Percentiles rank a stretch among this genome's conserved stretches.
Conservation (phyloP, 805 yeast genomes). For the Suhomyces tanzawaensis region DNA sequence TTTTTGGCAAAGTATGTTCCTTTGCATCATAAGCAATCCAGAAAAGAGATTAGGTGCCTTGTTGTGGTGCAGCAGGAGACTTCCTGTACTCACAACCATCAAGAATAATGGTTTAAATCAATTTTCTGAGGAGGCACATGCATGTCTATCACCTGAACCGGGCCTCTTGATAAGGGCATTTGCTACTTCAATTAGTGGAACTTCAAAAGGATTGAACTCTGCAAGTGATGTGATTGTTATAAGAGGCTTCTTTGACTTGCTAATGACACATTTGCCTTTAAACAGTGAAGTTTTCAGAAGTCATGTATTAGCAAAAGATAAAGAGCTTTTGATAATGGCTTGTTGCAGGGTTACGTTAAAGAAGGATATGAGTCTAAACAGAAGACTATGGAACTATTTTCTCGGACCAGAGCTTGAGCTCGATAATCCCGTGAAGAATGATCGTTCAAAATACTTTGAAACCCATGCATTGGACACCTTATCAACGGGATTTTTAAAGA, state of each 20-base stretch:
- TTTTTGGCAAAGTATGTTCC: conserved; percentile 84
- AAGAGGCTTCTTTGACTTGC: conserved; percentile 83
- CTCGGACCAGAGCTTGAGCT: conserved; percentile 65
- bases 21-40: conserved; percentile 71
- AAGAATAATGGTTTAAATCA: conserved; percentile 14
- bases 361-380: conserved; percentile 90
- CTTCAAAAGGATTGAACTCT: conserved; percentile 24
- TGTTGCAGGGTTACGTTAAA: conserved; percentile 69
- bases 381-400: conserved; percentile 92
- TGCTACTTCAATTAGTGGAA: conserved; percentile 56
- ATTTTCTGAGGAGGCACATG: conserved; percentile 50
- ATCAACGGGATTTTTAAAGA: conserved; percentile 49
- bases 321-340: conserved; percentile 54
- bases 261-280: conserved; percentile 65
- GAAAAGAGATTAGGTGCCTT: conserved; percentile 84
- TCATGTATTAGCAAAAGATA: conserved; percentile 51
- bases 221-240: conserved; percentile 64
- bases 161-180: conserved; percentile 77
- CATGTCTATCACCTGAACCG: conserved; percentile 71
- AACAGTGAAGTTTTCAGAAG: conserved; percentile 54
- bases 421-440: conserved; percentile 8
- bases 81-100: conserved; percentile 58
- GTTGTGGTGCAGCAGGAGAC: conserved; percentile 62
- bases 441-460: conserved; percentile 57
- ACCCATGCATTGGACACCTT: conserved; percentile 52